A percentile compares a stretch with the other conserved stretches of the same genome.
phyloP scores from a whole-genome alignment of 202 grass and related monocot genomes.

The Elaeis oleifera region DNA sequence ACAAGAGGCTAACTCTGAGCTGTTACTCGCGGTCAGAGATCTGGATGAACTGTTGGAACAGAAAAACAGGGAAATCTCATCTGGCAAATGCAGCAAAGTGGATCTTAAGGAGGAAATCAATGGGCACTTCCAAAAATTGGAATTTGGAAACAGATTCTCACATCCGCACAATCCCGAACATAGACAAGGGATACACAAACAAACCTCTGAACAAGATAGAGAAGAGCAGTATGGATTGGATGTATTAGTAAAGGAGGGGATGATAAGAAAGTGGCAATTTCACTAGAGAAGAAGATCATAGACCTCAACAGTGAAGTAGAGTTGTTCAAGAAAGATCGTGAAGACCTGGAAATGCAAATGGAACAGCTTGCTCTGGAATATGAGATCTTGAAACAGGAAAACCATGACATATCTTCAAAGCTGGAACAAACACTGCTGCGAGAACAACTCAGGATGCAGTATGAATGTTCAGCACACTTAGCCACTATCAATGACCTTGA shows the following conservation, averaged over 20 bases:
- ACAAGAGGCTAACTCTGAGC: slow-evolving; percentile 92
- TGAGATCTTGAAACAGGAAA: slow-evolving; percentile 98
- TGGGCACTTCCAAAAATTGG: slow-evolving; percentile 31
- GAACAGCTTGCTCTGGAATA: slow-evolving; percentile 98
- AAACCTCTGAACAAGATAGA: slow-evolving; percentile 35
- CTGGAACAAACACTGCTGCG: slow-evolving; percentile 82
- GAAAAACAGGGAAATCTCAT: slow-evolving; percentile 59
- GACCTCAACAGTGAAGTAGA: slow-evolving; percentile 75
- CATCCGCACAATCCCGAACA: slow-evolving; percentile 38
- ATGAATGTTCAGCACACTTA: slow-evolving; percentile 92
- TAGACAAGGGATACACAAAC: slow-evolving; percentile 39
- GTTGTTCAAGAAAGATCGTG: slow-evolving; percentile 85
- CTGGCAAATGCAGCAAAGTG: background rate
- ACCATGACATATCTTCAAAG: slow-evolving; percentile 80
- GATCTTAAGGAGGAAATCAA: slow-evolving; percentile 33
- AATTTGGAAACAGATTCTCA: slow-evolving; percentile 44
- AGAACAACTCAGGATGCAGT: slow-evolving; percentile 91
- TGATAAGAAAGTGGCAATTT: slow-evolving; percentile 21
- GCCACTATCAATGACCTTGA: slow-evolving; percentile 86
- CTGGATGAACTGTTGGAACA: slow-evolving; percentile 84
- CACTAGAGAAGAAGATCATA: slow-evolving; percentile 61
- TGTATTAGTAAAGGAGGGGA: slow-evolving; percentile 54
- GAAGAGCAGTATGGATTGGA: slow-evolving; percentile 58
- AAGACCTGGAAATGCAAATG: slow-evolving; percentile 98
- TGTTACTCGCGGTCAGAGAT: slow-evolving; percentile 80